Conservation (phyloP, 176 grass and related monocot species). For the Elaeis guineensis region DNA sequence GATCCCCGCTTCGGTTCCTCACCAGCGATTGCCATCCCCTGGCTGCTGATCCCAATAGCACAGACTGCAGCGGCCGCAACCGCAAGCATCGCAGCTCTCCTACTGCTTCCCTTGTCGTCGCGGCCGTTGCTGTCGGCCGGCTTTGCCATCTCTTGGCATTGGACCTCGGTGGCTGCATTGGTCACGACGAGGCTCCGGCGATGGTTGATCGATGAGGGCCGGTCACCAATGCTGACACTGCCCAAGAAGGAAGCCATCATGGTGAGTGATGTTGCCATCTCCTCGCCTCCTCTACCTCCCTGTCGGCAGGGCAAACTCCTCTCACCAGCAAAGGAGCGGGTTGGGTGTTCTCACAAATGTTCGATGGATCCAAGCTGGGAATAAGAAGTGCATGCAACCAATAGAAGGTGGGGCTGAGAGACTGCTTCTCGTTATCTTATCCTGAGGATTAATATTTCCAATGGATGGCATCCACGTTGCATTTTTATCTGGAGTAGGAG, state of each 20-base stretch:
- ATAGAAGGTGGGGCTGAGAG: too few species aligned
- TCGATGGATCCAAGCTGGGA: too few species aligned
- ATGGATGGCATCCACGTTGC: too few species aligned
- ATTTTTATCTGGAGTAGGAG: too few species aligned
- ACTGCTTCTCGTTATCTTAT: too few species aligned
- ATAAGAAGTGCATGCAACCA: too few species aligned
- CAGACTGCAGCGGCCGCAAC: background rate
- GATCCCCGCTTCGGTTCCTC: conserved; percentile 13
- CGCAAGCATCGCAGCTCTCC: conserved; percentile 2
- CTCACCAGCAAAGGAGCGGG: too few species aligned
- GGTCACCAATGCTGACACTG: background rate
- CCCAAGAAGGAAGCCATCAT: conserved; percentile 10
- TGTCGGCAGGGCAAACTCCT: too few species aligned
- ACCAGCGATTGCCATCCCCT: background rate
- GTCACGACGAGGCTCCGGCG: conserved; percentile 6
- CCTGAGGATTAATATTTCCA: too few species aligned
- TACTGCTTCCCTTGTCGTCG: background rate
- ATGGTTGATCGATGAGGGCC: background rate
- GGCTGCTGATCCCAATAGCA: background rate
- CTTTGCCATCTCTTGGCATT: background rate
- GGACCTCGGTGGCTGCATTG: background rate
- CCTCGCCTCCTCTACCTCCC: too few species aligned
- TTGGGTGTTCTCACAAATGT: too few species aligned
- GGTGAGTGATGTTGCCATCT: conserved; percentile 6
- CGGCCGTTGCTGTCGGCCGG: background rate